A percentile compares a stretch with the other conserved stretches of the same genome.
Conservation (phyloP, 2,329 filamentous ascomycete genomes). For the Diaporthe helianthi region DNA sequence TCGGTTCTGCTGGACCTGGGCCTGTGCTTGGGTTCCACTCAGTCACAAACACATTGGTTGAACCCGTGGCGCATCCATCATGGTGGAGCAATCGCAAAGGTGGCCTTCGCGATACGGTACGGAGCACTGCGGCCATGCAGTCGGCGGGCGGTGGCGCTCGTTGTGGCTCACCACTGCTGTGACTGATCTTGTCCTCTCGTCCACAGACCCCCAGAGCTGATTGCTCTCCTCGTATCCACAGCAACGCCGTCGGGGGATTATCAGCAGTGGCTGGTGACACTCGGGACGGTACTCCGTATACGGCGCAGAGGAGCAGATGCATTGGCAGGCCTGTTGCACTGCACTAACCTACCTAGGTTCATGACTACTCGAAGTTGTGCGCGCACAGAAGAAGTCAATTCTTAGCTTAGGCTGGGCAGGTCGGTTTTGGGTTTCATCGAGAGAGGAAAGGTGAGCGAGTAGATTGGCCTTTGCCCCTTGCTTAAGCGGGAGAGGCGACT, state of each 20-base stretch:
- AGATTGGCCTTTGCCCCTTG: slow-evolving; percentile 4
- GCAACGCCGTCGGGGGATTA: neutral
- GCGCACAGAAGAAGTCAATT: neutral
- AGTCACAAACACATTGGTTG: neutral
- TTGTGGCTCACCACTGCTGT: neutral
- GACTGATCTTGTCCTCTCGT: neutral
- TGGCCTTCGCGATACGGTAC: neutral
- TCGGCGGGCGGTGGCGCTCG: neutral
- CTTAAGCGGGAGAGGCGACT: neutral
- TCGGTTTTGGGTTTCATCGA: neutral
- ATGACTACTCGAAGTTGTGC: neutral
- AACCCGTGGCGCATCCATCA: neutral
- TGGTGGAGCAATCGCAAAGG: neutral
- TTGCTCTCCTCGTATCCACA: slow-evolving; percentile 7
- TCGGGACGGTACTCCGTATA: neutral
- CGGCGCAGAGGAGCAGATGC: neutral
- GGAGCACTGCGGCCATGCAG: too few species aligned
- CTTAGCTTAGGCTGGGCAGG: neutral
- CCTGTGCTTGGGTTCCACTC: slow-evolving; percentile 1
- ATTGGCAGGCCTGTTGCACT: neutral
- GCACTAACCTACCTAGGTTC: neutral
- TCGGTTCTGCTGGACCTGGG: slow-evolving; percentile 3
- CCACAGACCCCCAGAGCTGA: too few species aligned
- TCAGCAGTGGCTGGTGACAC: slow-evolving; percentile 12
- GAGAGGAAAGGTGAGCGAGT: neutral